Base-by-base conservation (phyloP, 148 eudicot genomes). In the Persicaria tinctoria region DNA sequence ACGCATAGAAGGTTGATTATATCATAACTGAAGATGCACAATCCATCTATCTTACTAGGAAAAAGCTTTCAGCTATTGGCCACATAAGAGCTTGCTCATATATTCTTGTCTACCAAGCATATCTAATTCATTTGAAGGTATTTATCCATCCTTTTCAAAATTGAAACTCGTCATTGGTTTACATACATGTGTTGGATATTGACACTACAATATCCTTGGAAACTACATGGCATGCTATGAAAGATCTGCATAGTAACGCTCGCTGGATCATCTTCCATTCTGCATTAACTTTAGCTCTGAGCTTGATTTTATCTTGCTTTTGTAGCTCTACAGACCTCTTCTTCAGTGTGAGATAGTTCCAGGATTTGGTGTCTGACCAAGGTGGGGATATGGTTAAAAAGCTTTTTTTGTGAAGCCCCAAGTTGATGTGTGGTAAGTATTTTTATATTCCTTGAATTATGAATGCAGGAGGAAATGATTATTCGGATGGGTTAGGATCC, bases 151-250 rank as follows among this genome's bases (percentile, higher is more conserved):
- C 47, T 66, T 41, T 17, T 41, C 6, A 8, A 32, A 27, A 4
- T 63, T 27, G 16, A 63, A 63, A 27, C 11, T 1, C 27, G 38
- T 44, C 47, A 6, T 56, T 75, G 70, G 46, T 70, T 9, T 56
- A 11, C 56, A 53, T 70, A 44, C 83, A 93, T 97, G 91, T 91
- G 73, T 72, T 93, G 80, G 98, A 86, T 10, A 93, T 93, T 55
- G 94, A 93, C 85, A 91, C 89, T 6, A 89, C 94, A 9, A 82
- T 91, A 76, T 83, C 98, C 69, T 77, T 93, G 87, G 98, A 91
- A 78, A 88, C 94, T 77, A 91, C 94, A 66, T 93, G 98, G 98
- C 98, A 88, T 83, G 94, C 87, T 60, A 93, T 93, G 98, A 97
- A 93, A 86, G 89, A 87, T 74, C 85, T 91, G 48, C 70, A 57